Evolutionary conservation across 78 protist species (phyloP), one percentile per base, ranked within the genome.

Genomic region (Fonticula alba): DNA sequence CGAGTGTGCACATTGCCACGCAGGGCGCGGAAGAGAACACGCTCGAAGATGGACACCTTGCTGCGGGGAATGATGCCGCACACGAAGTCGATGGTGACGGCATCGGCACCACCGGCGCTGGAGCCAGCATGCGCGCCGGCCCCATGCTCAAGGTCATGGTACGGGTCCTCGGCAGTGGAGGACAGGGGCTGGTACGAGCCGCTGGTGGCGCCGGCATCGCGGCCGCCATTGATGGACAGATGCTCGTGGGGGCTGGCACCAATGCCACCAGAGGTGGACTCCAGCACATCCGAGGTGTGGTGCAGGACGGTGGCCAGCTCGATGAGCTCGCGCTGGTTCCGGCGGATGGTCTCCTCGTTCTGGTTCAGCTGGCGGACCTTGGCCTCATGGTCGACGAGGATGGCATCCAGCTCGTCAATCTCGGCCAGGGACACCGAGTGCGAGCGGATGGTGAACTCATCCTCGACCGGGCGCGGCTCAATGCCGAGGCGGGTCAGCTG

Each of bases 1-100:
- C n/a, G n/a, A n/a, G n/a, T 37, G 53, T 68, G 72, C 38, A 77
- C 68, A 78, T 89, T 89, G 29, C 95, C 95, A 29, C 91, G 74
- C 7, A 79, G 72, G 24, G 85, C 86, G 54, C 94, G 79, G 82
- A 79, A 84, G 49, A 84, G 56, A 33, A 82, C 64, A 29, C 94
- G 73, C 70, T 85, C 85, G 64, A 84, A 80, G 33, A 43, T 56
- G 51, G 46, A 62, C 38, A 74, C 47, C 27, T 64, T 54, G 27
- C 62, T 75, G 19, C 74, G 64, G 17, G 36, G 58, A 52, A 82
- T 55, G 17, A 82, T 77, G n/a, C 88, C 93, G 29, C 82, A 68
- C 20, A 76, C 69, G 64, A 71, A 80, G 22, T 82, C 73, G 15
- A 78, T 49, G 54, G 59, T 57, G 51, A 19, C 27, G n/a, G 27